These are phyloP conservation scores for Phytophthora lateralis DNA, from an alignment of 352 stramenopile species.

Conservation along the genomic window DNA sequence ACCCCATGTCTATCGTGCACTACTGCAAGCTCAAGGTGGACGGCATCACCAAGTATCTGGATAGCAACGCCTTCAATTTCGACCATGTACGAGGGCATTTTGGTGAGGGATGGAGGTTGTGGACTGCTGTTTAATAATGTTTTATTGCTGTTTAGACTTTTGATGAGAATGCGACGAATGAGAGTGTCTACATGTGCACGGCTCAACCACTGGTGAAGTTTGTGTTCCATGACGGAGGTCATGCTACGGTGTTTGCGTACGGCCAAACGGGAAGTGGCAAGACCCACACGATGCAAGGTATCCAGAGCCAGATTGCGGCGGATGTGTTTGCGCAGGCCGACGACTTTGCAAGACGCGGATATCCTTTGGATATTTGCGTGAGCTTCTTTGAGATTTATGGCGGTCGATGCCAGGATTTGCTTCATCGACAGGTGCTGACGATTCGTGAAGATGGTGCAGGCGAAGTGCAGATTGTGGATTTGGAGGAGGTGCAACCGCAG, in stretches of 20 bases:
- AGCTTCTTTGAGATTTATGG: constrained; percentile 99
- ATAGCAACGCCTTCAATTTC: constrained; percentile 96
- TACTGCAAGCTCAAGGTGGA: constrained; percentile 98
- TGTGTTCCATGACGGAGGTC: constrained; percentile 89
- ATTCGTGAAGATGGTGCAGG: constrained; percentile 94
- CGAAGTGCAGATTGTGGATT: constrained; percentile 95
- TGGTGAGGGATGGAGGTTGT: neutral
- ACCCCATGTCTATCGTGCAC: constrained; percentile 95
- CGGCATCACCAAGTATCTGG: constrained; percentile 98
- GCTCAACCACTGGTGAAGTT: constrained; percentile 95
- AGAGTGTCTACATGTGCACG: constrained; percentile 94
- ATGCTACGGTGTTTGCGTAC: constrained; percentile 96
- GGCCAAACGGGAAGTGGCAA: constrained; percentile 95
- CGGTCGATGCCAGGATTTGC: constrained; percentile 94
- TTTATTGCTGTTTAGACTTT: constrained; percentile 85
- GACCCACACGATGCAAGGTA: constrained; percentile 94
- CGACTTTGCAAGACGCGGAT: constrained; percentile 51
- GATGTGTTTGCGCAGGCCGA: constrained; percentile 79
- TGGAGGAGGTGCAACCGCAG: constrained; percentile 92
- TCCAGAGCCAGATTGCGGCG: constrained; percentile 76
- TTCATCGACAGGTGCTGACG: constrained; percentile 90
- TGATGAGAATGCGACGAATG: constrained; percentile 91
- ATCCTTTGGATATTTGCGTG: constrained; percentile 87
- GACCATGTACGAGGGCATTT: constrained; percentile 55
- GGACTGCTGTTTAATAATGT: neutral